Base-by-base conservation (phyloP, 1,284 basidiomycete species). In the Cerrena zonata region DNA sequence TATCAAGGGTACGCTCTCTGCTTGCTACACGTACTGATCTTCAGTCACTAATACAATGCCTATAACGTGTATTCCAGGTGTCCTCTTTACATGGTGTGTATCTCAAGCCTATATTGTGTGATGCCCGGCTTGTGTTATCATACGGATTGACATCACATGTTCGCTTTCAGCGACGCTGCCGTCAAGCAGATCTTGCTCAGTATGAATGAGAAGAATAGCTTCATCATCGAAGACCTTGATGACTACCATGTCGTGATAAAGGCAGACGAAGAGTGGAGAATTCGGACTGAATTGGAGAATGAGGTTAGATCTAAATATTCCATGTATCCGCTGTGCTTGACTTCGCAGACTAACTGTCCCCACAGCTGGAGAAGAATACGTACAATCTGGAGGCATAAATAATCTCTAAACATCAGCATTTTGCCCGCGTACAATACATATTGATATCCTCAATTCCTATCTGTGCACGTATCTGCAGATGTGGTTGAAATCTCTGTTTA, bases 171-270 rank as follows among this genome's bases (percentile, higher is more conserved):
- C 62, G 91, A 94, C 65, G 82, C 90, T 4, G 91, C 91, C 2
- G 91, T 93, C 48, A 94, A 94, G 69, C 91, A 94, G 65, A 92
- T 94, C 50, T 75, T 93, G 24, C 74, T 93, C 36, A 74, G 81
- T 13, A 80, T 94, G 76, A 89, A 94, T 66, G 87, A 91, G 66
- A 82, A 78, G 59, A 70, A 78, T 13, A 78, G 73, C 47, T 94
- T 94, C 68, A 86, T 94, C 58, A 88, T 93, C 52, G 86, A 92
- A 61, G 91, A 94, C 60, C 66, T 94, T 24, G 91, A 94, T 62
- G 89, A 93, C 55, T 80, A 82, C 49, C 90, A 93, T 66, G 63
- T 94, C 0, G 79, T 94, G 43, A 86, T 93, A 65, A 86, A 86
- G 60, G 82, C 85, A 0, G 90, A 92, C 54, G 80, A 86, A 49